These are phyloP conservation scores for Coniferiporia weirii DNA, from an alignment of 1,284 basidiomycete genomes.

Conservation along the genomic window DNA sequence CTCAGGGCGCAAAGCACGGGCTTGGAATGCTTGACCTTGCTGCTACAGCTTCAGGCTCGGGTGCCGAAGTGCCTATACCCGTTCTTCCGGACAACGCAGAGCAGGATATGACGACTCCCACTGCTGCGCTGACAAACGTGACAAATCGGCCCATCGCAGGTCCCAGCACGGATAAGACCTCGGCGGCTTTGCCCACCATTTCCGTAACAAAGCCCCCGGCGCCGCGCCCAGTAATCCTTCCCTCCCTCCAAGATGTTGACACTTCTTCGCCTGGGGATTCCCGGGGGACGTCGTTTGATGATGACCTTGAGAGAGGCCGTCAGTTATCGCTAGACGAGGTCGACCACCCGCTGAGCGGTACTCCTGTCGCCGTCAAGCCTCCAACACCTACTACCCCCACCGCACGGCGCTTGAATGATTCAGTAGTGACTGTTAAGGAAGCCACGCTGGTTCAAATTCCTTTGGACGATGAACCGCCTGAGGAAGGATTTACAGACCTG, in stretches of 20 bases:
- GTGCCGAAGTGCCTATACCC: constrained; percentile 46
- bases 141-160: constrained; percentile 19
- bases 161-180: constrained; percentile 17
- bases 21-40: constrained; percentile 32
- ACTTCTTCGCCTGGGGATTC: constrained; percentile 42
- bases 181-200: constrained; percentile 42
- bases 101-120: constrained; percentile 20
- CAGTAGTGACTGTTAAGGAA: constrained; percentile 13
- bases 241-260: constrained; percentile 55
- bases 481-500: constrained; percentile 5
- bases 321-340: constrained; percentile 34
- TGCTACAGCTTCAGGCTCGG: constrained; percentile 31
- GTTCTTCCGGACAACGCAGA: constrained; percentile 30
- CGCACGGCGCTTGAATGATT: constrained; percentile 5
- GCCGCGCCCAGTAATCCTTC: constrained; percentile 59
- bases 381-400: constrained; percentile 13
- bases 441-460: constrained; percentile 16
- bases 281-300: constrained; percentile 40
- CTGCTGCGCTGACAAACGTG: constrained; percentile 29
- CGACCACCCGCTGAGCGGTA: constrained; percentile 20
- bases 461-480: constrained; percentile 4
- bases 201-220: constrained; percentile 65
- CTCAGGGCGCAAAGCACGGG: constrained; percentile 11
- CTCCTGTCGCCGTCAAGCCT: constrained; percentile 12
- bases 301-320: constrained; percentile 60